Percentiles rank a stretch among this genome's conserved stretches.
Evolutionary conservation across 1,139 yeast species (phyloP).

Genomic region (Blastobotrys raffinosifermentans): DNA sequence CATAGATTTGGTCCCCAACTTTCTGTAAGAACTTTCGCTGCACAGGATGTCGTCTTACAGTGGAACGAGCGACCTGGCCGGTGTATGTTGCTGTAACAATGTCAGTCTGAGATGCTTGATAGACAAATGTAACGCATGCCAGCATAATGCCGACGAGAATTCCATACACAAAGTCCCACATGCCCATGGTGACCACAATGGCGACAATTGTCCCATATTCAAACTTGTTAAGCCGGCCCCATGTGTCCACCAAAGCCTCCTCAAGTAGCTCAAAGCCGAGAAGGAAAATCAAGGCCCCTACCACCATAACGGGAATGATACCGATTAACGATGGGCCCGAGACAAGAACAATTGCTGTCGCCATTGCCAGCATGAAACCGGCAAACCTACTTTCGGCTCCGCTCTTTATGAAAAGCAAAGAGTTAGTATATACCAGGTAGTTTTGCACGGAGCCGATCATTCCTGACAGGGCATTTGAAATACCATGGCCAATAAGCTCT

Average conservation of each 20-base stretch:
- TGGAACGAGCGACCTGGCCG: slow-evolving; percentile 85
- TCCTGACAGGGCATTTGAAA: slow-evolving; percentile 86
- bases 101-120: slow-evolving; percentile 81
- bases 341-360: slow-evolving; percentile 74
- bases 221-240: slow-evolving; percentile 64
- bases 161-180: slow-evolving; percentile 90
- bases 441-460: slow-evolving; percentile 83
- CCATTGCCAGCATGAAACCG: slow-evolving; percentile 77
- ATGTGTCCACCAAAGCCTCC: slow-evolving; percentile 82
- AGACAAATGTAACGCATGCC: slow-evolving; percentile 88
- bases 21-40: slow-evolving; percentile 80
- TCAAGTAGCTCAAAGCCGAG: slow-evolving; percentile 84
- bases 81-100: slow-evolving; percentile 79
- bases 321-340: slow-evolving; percentile 93
- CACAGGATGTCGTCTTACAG: slow-evolving; percentile 85
- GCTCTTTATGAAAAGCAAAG: slow-evolving; percentile 82
- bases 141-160: slow-evolving; percentile 83
- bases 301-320: slow-evolving; percentile 89
- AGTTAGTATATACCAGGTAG: slow-evolving; percentile 89
- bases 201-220: slow-evolving; percentile 80
- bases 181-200: slow-evolving; percentile 91
- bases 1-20: slow-evolving; percentile 87
- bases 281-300: slow-evolving; percentile 83
- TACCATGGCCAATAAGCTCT: slow-evolving; percentile 91
- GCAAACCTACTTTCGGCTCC: slow-evolving; percentile 90